Evolutionary conservation across 2,329 filamentous ascomycete species (phyloP).

Genomic region (Didymella lethalis): DNA sequence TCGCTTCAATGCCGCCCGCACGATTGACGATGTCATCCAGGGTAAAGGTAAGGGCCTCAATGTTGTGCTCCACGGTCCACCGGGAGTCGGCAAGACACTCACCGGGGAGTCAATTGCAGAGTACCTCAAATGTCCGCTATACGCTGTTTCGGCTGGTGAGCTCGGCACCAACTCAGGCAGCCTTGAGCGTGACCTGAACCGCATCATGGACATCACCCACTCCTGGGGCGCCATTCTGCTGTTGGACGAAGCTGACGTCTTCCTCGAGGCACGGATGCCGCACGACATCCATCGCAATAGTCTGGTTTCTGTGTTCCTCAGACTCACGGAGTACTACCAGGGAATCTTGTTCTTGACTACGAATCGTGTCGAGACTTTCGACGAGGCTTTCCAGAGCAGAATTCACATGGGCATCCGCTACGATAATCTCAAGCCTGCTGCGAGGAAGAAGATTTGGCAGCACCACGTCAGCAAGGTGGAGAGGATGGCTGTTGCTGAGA

Average conservation of each 20-base stretch:
- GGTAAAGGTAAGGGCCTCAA: slow-evolving; percentile 90
- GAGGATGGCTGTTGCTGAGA: slow-evolving; percentile 55
- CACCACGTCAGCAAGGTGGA: slow-evolving; percentile 81
- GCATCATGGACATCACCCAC: slow-evolving; percentile 85
- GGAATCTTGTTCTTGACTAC: slow-evolving; percentile 91
- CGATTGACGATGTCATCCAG: slow-evolving; percentile 74
- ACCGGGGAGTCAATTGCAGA: slow-evolving; percentile 89
- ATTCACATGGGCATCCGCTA: slow-evolving; percentile 88
- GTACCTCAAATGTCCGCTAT: slow-evolving; percentile 79
- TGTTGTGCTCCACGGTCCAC: slow-evolving; percentile 76
- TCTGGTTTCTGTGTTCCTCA: slow-evolving; percentile 85
- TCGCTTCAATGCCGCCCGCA: slow-evolving; percentile 80
- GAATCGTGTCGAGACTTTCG: slow-evolving; percentile 86
- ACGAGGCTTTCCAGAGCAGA: slow-evolving; percentile 87
- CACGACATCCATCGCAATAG: slow-evolving; percentile 86
- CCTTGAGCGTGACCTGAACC: slow-evolving; percentile 79
- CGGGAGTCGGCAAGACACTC: slow-evolving; percentile 87
- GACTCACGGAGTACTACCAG: slow-evolving; percentile 89
- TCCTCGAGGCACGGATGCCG: slow-evolving; percentile 79
- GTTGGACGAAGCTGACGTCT: slow-evolving; percentile 73
- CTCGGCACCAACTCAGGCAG: slow-evolving; percentile 75
- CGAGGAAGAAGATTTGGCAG: slow-evolving; percentile 81
- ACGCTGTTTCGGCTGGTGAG: slow-evolving; percentile 83
- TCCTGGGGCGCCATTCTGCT: slow-evolving; percentile 86
- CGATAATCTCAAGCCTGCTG: slow-evolving; percentile 74